Evolutionary conservation across 2,329 filamentous ascomycete genomes (phyloP).

Genomic region (Rhynchosporium secalis): DNA sequence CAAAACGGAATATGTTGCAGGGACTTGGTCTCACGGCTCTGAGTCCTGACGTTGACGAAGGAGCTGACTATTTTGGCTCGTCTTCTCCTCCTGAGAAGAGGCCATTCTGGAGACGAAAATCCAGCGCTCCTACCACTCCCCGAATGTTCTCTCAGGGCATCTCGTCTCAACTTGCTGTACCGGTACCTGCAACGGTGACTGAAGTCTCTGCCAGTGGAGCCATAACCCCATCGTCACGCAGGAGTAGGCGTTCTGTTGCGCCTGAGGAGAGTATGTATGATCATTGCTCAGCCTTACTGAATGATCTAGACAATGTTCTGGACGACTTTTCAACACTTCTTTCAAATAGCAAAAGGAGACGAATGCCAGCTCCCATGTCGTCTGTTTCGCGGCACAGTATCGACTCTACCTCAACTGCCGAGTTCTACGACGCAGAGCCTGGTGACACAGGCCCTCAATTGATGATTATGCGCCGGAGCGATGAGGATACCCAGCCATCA

Average conservation of each 20-base stretch:
- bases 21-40: slow-evolving; percentile 42
- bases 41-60: slow-evolving; percentile 47
- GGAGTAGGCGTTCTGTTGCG: slow-evolving; percentile 29
- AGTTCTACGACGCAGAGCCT: slow-evolving; percentile 91
- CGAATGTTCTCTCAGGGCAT: slow-evolving; percentile 32
- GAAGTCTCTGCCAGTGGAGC: slow-evolving; percentile 31
- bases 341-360: slow-evolving; percentile 74
- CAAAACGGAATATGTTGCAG: slow-evolving; percentile 29
- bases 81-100: slow-evolving; percentile 56
- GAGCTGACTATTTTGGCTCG: slow-evolving; percentile 55
- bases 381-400: slow-evolving; percentile 61
- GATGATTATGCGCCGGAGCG: slow-evolving; percentile 72
- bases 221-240: slow-evolving; percentile 23
- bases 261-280: slow-evolving; percentile 72
- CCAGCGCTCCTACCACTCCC: slow-evolving; percentile 43
- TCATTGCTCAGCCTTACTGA: slow-evolving; percentile 78
- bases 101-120: slow-evolving; percentile 93
- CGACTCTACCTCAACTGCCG: slow-evolving; percentile 78
- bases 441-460: slow-evolving; percentile 65
- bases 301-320: slow-evolving; percentile 81
- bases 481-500: slow-evolving; percentile 61
- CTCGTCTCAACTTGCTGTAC: slow-evolving; percentile 36
- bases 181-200: slow-evolving; percentile 30
- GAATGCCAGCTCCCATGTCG: slow-evolving; percentile 56
- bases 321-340: slow-evolving; percentile 78